Percentiles rank a stretch among this genome's conserved stretches.
These are phyloP conservation scores for Boletus pseudo-olivaceus DNA, from an alignment of 768 basidiomycete species.

Conservation along the genomic window DNA sequence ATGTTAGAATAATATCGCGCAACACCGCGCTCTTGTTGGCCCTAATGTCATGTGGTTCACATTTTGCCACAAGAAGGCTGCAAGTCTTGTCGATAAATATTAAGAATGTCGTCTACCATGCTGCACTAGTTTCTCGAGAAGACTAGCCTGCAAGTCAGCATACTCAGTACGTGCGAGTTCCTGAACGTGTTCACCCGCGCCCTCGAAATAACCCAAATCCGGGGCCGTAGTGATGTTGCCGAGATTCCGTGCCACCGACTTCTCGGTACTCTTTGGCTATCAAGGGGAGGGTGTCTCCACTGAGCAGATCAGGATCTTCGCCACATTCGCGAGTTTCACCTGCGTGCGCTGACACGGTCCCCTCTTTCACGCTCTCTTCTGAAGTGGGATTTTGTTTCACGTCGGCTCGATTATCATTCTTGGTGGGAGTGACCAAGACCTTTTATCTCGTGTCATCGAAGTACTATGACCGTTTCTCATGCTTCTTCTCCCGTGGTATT, in stretches of 20 bases:
- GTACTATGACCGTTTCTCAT: constrained; percentile 1
- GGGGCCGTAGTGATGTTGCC: neutral
- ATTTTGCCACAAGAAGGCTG: neutral
- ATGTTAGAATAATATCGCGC: constrained; percentile 16
- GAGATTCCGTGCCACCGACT: neutral
- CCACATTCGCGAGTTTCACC: neutral
- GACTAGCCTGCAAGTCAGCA: neutral
- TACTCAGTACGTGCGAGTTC: neutral
- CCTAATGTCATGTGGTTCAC: constrained; percentile 14
- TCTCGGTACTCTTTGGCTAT: neutral
- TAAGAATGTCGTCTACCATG: neutral
- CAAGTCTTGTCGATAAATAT: neutral
- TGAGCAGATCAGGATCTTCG: neutral
- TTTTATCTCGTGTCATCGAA: neutral
- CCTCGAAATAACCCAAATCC: neutral
- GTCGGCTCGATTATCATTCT: neutral
- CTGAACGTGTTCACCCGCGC: neutral
- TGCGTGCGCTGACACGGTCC: neutral
- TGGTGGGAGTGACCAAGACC: constrained; percentile 4
- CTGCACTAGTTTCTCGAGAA: neutral
- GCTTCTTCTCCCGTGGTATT: constrained; percentile 3
- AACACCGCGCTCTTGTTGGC: neutral
- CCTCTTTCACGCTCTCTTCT: neutral
- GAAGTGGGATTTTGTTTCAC: constrained; percentile 1
- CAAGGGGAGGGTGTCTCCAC: neutral